These are phyloP conservation scores for Colletotrichum tabaci DNA, from an alignment of 2,329 filamentous ascomycete species.

Conservation along the genomic window DNA sequence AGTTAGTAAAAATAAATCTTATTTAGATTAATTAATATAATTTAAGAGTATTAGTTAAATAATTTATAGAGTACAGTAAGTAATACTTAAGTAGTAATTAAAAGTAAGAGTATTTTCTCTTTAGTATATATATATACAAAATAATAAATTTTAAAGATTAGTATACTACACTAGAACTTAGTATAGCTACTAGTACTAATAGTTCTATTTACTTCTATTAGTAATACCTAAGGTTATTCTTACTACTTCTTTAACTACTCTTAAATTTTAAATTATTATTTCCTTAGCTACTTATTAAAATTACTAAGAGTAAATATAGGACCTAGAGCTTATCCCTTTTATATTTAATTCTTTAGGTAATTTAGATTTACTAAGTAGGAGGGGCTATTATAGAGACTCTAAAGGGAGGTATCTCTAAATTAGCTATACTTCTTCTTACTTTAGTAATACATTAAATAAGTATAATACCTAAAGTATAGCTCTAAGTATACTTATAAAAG, in stretches of 20 bases:
- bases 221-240: background rate
- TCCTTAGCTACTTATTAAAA: background rate
- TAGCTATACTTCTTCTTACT: background rate
- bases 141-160: background rate
- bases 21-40: background rate
- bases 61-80: background rate
- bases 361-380: background rate
- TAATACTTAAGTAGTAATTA: background rate
- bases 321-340: background rate
- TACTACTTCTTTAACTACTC: constrained; percentile 3
- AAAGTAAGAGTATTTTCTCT: constrained; percentile 4
- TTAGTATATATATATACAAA: constrained; percentile 7
- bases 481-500: background rate
- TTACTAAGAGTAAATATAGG: constrained; percentile 8
- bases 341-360: background rate
- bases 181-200: background rate
- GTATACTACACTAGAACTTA: background rate
- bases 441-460: background rate
- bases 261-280: constrained; percentile 2
- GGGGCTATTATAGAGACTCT: constrained; percentile 1
- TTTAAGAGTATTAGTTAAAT: background rate
- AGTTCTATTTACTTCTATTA: background rate
- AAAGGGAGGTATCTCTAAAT: constrained; percentile 9
- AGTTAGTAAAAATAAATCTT: constrained; percentile 5
- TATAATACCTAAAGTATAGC: background rate